These are phyloP conservation scores for Asterionellopsis glacialis DNA, from an alignment of 108 stramenopile species.

Conservation along the genomic window DNA sequence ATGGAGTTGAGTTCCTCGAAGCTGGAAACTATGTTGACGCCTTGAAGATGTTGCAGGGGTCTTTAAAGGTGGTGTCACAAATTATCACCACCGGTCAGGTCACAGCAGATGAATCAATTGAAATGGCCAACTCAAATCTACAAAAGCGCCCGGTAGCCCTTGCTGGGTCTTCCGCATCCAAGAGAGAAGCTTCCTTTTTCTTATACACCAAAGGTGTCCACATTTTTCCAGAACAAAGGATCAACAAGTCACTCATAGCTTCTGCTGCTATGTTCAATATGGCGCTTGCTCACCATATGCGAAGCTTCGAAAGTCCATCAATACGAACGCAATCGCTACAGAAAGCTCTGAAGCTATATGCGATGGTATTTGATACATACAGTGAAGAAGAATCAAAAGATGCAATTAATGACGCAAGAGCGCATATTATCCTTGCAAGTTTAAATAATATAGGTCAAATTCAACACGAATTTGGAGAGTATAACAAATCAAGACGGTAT, in stretches of 20 bases:
- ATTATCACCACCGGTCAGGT: not conserved
- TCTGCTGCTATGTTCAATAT: not conserved
- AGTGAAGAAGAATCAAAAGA: not conserved
- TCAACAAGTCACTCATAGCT: not conserved
- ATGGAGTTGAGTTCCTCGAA: not conserved
- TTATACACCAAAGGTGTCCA: not conserved
- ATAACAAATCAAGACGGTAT: not conserved
- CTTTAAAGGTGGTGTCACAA: not conserved
- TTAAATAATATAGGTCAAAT: slow-evolving; percentile 3
- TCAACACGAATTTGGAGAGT: slow-evolving; percentile 1
- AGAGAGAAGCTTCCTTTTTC: too few relatives aligned
- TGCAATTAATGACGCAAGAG: not conserved
- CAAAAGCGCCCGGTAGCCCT: not conserved
- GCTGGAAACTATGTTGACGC: not conserved
- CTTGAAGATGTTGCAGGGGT: not conserved
- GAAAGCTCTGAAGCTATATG: not conserved
- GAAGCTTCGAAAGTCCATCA: not conserved
- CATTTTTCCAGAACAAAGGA: not conserved
- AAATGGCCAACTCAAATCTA: not conserved
- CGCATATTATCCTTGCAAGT: not conserved
- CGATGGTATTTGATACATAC: not conserved
- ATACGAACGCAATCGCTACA: not conserved
- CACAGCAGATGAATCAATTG: not conserved
- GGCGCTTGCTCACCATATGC: not conserved
- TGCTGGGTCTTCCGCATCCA: not conserved